phyloP scores from a whole-genome alignment of 2,329 filamentous ascomycete genomes.

The Exophiala sp. region DNA sequence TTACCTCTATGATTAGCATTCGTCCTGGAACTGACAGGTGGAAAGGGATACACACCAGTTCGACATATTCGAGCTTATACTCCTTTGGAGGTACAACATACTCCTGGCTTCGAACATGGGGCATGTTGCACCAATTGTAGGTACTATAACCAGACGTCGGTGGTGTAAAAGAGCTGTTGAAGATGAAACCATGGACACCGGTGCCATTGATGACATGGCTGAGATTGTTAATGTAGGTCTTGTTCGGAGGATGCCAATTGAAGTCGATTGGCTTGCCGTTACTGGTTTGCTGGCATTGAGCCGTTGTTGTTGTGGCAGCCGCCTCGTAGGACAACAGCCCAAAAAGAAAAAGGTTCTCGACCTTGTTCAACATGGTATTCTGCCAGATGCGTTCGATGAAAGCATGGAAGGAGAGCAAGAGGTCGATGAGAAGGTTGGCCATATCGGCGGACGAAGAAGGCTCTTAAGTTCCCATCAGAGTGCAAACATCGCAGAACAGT shows the following conservation, averaged over 20 bases:
- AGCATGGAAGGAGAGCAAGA: conserved; percentile 10
- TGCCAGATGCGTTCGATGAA: conserved; percentile 7
- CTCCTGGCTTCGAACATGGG: conserved; percentile 63
- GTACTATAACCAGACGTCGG: conserved; percentile 50
- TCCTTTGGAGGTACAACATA: conserved; percentile 52
- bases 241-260: conserved; percentile 54
- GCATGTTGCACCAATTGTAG: conserved; percentile 87
- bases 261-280: conserved; percentile 35
- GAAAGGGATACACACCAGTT: conserved; percentile 54
- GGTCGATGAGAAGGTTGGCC: not conserved
- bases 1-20: conserved; percentile 29
- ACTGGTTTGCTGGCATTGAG: conserved; percentile 8
- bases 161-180: conserved; percentile 59
- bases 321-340: conserved; percentile 3
- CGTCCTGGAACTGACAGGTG: no score
- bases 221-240: conserved; percentile 57
- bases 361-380: conserved; percentile 11
- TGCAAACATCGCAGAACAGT: not conserved
- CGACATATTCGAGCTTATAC: conserved; percentile 68
- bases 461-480: not conserved
- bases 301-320: not conserved
- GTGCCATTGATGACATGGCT: conserved; percentile 50
- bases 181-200: conserved; percentile 69
- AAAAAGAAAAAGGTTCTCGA: conserved; percentile 7
- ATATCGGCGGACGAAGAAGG: not conserved